Evolutionary conservation across 202 grass and related monocot genomes (phyloP), one percentile per base, ranked within the genome.

Genomic region (Zizania palustris): DNA sequence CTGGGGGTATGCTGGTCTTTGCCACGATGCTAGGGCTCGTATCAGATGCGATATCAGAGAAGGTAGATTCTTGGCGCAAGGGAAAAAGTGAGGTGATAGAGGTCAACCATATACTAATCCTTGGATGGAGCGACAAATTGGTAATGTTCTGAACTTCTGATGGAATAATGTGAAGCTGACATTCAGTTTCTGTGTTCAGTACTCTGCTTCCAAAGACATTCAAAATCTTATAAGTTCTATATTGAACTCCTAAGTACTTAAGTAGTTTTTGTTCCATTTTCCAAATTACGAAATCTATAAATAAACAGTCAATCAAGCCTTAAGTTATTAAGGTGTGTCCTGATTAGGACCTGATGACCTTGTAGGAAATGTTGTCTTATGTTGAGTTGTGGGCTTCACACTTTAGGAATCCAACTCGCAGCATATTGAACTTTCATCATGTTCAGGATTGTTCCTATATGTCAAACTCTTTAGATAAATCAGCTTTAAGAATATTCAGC

Each of bases 1-100:
- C 91, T 11, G 95, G 95, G 22, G 95, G 95, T 21, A 97, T 97
- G 95, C 79, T 97, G 80, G 90, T 97, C 79, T 97, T 94, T 86
- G 95, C 95, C 3, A 98, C 86, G 9, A 98, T 98, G 95, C 85
- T 98, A 16, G 91, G 95, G 20, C 91, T 98, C 65, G 95, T 98
- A 67, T 98, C 95, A 45, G 95, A 98, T 90, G 95, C 95, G 28
- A 98, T 97, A 83, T 94, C 95, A 55, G 91, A 98, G 67, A 98
- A 98, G 80, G 95, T 98, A 7, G 95, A 98, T 90, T 98, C 95
- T 72, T 98, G 95, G 91, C 91, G 95, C 43, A 98, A 94, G 80
- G 95, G 91, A 15, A 98, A 90, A 88, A 98, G 91, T 5, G 95
- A 98, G 77, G 95, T 98, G 73, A 98, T 98, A 75, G 95, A 98